Evolutionary conservation across 352 stramenopile species (phyloP), one percentile per base, ranked within the genome.

Genomic region (Halophytophthora polymorphica): DNA sequence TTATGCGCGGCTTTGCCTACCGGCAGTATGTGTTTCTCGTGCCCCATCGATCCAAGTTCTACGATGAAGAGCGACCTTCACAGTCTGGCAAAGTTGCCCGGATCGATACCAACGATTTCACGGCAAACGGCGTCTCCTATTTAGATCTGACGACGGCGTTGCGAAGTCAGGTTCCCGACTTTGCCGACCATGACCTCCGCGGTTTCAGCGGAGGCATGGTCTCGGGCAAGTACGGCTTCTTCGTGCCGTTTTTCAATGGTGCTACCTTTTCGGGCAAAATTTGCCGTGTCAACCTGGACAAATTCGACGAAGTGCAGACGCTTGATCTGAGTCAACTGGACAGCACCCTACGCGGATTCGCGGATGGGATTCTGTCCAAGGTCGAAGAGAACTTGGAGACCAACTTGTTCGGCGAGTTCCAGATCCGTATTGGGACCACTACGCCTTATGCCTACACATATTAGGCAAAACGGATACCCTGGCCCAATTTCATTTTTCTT

Each of bases 151-250:
- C 82, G 6, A 62, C 58, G 1, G 53, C 77, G 3, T 41, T 69
- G 7, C 73, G 82, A 5, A 88, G 75, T 46, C 82, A 93, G 45
- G 82, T 93, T 2, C 79, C 82, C 0, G 64, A 90, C 22, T 63
- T 82, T 13, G 64, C 80, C 1, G 79, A 90, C 34, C 55, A 56
- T 21, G 71, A 79, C 7, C 54, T 93, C 0, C 69, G 82, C 13
- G 82, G 82, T n/a, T 93, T 93, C 45, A 67, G 56, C 18, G 76
- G 73, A 4, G 82, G 77, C 25, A 59, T 86, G 8, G 80, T 79
- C 0, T 90, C 82, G 2, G 82, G 82, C 19, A 87, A 90, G 52
- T 93, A 90, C 49, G 82, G 76, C 7, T 89, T 88, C 55, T 88
- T 93, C 47, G 65, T 88, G 21, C 82, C 82, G 5, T 89, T 75